These are phyloP conservation scores for Salix exigua DNA, from an alignment of 345 rosid genomes.

Conservation along the genomic window DNA sequence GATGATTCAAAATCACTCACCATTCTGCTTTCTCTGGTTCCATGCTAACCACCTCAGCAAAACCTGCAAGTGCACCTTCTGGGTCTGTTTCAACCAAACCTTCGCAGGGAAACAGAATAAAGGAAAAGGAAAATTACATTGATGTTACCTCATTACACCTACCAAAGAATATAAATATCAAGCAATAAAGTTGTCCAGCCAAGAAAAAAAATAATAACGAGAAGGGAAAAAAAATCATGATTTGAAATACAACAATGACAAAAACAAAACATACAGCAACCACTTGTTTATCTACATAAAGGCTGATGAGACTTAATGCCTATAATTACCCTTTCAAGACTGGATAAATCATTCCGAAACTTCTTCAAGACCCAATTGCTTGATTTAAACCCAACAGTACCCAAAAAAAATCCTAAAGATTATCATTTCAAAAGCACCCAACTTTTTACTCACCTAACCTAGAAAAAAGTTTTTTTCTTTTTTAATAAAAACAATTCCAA, in stretches of 20 bases:
- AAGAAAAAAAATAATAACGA: background rate
- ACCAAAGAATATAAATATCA: background rate
- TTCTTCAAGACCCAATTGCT: background rate
- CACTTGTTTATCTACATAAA: background rate
- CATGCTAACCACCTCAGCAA: constrained; percentile 88
- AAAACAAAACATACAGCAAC: background rate
- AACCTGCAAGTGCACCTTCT: constrained; percentile 88
- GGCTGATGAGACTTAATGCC: background rate
- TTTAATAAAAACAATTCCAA: background rate
- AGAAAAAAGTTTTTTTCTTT: background rate
- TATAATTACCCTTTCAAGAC: background rate
- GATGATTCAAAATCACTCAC: constrained; percentile 34
- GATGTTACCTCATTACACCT: background rate
- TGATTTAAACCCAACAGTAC: background rate
- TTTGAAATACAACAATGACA: background rate
- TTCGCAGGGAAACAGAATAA: constrained; percentile 12
- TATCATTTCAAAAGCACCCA: background rate
- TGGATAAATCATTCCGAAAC: background rate
- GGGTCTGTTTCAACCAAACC: constrained; percentile 94
- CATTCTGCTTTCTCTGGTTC: constrained; percentile 99
- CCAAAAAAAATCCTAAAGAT: background rate
- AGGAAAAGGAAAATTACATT: background rate
- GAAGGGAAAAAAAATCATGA: background rate
- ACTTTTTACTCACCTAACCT: background rate
- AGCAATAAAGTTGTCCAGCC: background rate